Conservation (phyloP, 1,284 basidiomycete genomes). For the Austroboletus rostrupii region DNA sequence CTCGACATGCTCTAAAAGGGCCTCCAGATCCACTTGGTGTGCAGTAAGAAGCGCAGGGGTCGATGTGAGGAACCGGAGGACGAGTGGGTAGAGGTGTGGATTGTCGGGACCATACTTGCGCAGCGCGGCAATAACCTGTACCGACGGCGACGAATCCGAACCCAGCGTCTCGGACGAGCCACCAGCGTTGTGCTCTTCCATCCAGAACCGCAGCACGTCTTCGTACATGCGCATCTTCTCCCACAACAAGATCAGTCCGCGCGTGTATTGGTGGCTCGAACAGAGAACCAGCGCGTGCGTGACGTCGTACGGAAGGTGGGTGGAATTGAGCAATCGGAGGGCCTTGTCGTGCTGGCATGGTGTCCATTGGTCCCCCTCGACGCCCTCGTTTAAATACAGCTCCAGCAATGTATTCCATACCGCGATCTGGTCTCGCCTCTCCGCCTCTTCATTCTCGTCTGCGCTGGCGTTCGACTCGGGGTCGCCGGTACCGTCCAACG, state of each 20-base stretch:
- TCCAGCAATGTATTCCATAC: slow-evolving; percentile 97
- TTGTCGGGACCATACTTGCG: slow-evolving; percentile 69
- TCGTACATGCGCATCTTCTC: slow-evolving; percentile 96
- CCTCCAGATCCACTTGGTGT: slow-evolving; percentile 69
- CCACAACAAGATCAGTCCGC: slow-evolving; percentile 86
- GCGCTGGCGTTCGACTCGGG: slow-evolving; percentile 10
- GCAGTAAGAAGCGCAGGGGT: slow-evolving; percentile 63
- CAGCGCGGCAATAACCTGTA: slow-evolving; percentile 71
- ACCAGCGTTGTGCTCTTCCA: slow-evolving; percentile 59
- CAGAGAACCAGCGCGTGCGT: slow-evolving; percentile 93
- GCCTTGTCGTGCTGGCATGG: slow-evolving; percentile 49
- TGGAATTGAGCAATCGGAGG: slow-evolving; percentile 60
- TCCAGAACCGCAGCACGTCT: slow-evolving; percentile 90
- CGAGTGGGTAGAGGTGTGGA: slow-evolving; percentile 81
- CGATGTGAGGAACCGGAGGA: slow-evolving; percentile 87
- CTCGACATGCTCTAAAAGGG: slow-evolving; percentile 76
- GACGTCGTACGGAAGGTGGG: slow-evolving; percentile 77
- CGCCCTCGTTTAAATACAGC: slow-evolving; percentile 63
- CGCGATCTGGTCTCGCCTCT: slow-evolving; percentile 73
- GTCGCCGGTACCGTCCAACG: slow-evolving; percentile 42
- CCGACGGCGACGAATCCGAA: slow-evolving; percentile 37
- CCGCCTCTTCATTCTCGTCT: slow-evolving; percentile 47
- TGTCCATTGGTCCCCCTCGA: slow-evolving; percentile 13
- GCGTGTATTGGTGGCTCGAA: slow-evolving; percentile 76
- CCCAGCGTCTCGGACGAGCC: background rate